These are phyloP conservation scores for Pythium sukuiense DNA, from an alignment of 352 stramenopile species.

Conservation along the genomic window DNA sequence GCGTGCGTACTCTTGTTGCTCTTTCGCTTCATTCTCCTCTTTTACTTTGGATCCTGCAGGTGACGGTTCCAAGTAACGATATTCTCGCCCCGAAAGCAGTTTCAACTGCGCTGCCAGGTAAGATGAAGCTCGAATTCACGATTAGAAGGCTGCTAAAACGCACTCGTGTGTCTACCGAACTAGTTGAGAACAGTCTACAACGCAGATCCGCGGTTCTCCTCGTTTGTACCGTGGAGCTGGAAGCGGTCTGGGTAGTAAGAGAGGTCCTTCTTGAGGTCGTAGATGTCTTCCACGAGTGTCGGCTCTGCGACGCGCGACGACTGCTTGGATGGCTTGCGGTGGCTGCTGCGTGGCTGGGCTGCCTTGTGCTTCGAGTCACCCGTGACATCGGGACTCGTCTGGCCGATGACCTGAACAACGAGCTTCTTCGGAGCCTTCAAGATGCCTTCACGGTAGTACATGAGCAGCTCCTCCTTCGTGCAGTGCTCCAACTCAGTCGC, in stretches of 20 bases:
- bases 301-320: constrained; percentile 15
- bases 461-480: constrained; percentile 65
- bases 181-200: constrained; percentile 2
- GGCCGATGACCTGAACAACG: constrained; percentile 62
- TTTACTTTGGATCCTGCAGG: not conserved
- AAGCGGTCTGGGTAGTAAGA: constrained; percentile 44
- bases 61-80: not conserved
- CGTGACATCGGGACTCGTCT: constrained; percentile 27
- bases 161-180: too few species aligned
- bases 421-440: constrained; percentile 67
- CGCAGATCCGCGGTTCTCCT: constrained; percentile 2
- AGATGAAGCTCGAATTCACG: not conserved
- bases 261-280: constrained; percentile 63
- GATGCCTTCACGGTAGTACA: constrained; percentile 65
- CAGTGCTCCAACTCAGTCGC: constrained; percentile 67
- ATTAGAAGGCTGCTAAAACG: too few species aligned
- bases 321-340: constrained; percentile 21
- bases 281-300: constrained; percentile 42
- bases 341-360: constrained; percentile 19
- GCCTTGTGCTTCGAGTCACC: constrained; percentile 26
- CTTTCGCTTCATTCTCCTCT: not conserved
- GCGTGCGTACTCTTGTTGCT: not conserved
- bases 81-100: not conserved
- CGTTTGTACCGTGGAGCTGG: constrained; percentile 25
- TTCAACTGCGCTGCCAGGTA: not conserved